Evolutionary conservation across 1,284 basidiomycete genomes (phyloP).

Genomic region (Trichosporon ovoides): DNA sequence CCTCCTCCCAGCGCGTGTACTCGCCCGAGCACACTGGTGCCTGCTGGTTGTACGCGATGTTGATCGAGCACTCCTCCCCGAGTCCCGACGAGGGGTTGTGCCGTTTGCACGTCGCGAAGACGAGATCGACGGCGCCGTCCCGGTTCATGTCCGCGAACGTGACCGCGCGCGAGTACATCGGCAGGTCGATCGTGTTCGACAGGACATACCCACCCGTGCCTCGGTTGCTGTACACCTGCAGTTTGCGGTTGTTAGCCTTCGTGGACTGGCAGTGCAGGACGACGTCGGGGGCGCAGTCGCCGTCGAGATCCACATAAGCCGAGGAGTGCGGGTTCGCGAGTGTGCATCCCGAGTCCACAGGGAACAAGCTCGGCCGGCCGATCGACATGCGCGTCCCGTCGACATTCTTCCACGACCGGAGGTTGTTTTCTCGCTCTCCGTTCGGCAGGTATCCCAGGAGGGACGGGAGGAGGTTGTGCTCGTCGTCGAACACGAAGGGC

Average conservation of each 20-base stretch:
- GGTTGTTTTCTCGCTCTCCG: background rate
- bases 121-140: constrained; percentile 92
- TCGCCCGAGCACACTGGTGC: constrained; percentile 64
- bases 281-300: constrained; percentile 80
- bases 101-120: constrained; percentile 77
- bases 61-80: constrained; percentile 71
- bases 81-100: constrained; percentile 63
- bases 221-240: constrained; percentile 38
- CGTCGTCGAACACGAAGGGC: constrained; percentile 77
- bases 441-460: constrained; percentile 62
- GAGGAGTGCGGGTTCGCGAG: constrained; percentile 86
- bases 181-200: constrained; percentile 64
- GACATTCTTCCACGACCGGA: constrained; percentile 21
- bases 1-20: constrained; percentile 17
- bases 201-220: constrained; percentile 70
- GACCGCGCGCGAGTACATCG: constrained; percentile 69
- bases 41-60: constrained; percentile 92
- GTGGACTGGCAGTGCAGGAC: constrained; percentile 73
- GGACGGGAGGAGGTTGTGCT: constrained; percentile 84
- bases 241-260: constrained; percentile 2
- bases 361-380: constrained; percentile 7
- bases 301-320: constrained; percentile 90
- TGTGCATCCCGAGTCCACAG: constrained; percentile 54
- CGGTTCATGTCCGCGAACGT: constrained; percentile 92
- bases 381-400: constrained; percentile 26